Conservation (phyloP, 1,284 basidiomycete genomes). For the Naganishia albida region DNA sequence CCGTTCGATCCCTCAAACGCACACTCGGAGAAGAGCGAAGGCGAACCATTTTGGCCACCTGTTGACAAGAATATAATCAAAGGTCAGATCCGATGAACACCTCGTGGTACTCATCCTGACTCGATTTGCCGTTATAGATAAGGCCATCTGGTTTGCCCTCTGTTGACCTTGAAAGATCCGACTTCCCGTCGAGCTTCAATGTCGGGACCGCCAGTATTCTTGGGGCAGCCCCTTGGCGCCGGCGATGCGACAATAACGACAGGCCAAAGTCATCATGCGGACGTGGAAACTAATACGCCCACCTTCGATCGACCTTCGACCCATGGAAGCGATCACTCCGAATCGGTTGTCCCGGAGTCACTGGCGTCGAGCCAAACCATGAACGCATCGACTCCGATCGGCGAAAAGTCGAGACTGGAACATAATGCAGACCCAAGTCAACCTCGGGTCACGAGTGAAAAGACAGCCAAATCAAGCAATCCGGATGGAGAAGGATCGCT, state of each 20-base stretch:
- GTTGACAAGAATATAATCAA: conserved; percentile 14
- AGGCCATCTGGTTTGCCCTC: background rate
- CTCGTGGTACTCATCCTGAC: conserved; percentile 11
- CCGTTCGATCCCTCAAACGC: conserved; percentile 11
- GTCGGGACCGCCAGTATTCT: conserved; percentile 5
- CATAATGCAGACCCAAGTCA: no score
- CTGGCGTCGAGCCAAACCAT: conserved; percentile 22
- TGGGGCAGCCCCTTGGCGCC: conserved; percentile 5
- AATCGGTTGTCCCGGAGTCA: conserved; percentile 8
- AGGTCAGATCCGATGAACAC: conserved; percentile 14
- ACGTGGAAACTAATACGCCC: background rate
- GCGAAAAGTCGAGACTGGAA: background rate
- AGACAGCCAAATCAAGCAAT: background rate
- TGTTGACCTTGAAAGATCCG: no score
- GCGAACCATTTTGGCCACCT: conserved; percentile 27
- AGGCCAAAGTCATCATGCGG: background rate
- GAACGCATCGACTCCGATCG: background rate
- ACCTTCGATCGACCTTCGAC: background rate
- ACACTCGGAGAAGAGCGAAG: conserved; percentile 27
- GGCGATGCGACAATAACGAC: no score
- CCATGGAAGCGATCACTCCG: background rate
- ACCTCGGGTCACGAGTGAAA: background rate
- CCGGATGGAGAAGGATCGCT: background rate
- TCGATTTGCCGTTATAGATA: background rate
- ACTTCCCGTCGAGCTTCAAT: background rate